phyloP scores from a whole-genome alignment of 352 stramenopile species.

The Phytophthora palmivora region DNA sequence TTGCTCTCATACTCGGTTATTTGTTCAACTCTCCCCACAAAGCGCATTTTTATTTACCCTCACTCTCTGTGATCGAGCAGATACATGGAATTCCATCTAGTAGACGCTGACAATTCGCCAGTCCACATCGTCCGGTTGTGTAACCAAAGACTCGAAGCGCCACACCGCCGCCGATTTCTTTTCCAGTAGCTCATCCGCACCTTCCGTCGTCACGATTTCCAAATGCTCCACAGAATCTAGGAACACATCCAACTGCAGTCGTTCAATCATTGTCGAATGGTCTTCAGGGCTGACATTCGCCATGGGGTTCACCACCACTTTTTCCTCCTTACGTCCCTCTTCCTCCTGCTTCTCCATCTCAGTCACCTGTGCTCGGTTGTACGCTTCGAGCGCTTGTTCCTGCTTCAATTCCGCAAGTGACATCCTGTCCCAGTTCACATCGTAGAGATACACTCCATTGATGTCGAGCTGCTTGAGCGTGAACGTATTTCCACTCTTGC shows the following conservation, averaged over 20 bases:
- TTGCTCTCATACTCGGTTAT: background rate
- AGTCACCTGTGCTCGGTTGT: slow-evolving; percentile 42
- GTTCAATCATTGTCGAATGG: slow-evolving; percentile 42
- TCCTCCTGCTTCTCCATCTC: slow-evolving; percentile 41
- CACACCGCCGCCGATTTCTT: slow-evolving; percentile 41
- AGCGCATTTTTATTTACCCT: slow-evolving; percentile 5
- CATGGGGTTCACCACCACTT: slow-evolving; percentile 18
- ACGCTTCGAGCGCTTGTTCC: slow-evolving; percentile 44
- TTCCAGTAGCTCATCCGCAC: slow-evolving; percentile 36
- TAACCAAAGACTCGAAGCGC: slow-evolving; percentile 61
- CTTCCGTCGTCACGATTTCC: slow-evolving; percentile 39
- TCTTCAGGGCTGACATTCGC: slow-evolving; percentile 26
- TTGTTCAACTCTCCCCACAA: background rate
- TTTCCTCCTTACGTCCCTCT: background rate
- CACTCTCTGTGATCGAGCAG: background rate
- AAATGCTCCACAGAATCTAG: slow-evolving; percentile 50
- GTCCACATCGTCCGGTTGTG: slow-evolving; percentile 55
- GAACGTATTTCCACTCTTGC: slow-evolving; percentile 53
- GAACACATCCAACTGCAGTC: slow-evolving; percentile 49
- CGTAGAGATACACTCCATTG: slow-evolving; percentile 50
- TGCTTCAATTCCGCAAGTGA: slow-evolving; percentile 52
- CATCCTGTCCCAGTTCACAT: slow-evolving; percentile 57
- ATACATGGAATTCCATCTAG: slow-evolving; percentile 16
- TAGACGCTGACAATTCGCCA: slow-evolving; percentile 58
- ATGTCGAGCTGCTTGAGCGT: slow-evolving; percentile 62